Conservation (phyloP, 2,329 filamentous ascomycete genomes). For the Arthrobotrys pseudoclavata region DNA sequence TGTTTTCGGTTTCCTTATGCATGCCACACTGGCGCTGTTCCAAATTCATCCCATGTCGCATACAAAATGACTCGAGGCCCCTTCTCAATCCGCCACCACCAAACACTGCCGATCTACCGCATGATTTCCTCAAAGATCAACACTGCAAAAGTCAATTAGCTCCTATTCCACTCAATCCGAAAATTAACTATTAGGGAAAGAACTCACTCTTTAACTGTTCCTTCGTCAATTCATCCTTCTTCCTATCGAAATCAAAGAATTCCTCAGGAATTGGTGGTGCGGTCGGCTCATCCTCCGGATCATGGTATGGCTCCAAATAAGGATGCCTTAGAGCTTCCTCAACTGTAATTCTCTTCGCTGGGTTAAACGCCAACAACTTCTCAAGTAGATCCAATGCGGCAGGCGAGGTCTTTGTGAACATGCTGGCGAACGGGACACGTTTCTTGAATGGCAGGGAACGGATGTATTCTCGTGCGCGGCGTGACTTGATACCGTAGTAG, state of each 20-base stretch:
- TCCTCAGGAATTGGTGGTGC: constrained; percentile 97
- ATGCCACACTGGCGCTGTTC: not conserved
- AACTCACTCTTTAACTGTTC: constrained; percentile 90
- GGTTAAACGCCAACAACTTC: constrained; percentile 97
- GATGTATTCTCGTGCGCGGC: constrained; percentile 96
- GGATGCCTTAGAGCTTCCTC: constrained; percentile 97
- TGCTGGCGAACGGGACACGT: constrained; percentile 96
- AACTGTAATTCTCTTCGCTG: constrained; percentile 97
- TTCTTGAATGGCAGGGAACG: constrained; percentile 98
- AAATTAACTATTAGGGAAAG: not conserved
- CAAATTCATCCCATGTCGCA: constrained; percentile 10
- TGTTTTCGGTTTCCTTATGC: not conserved
- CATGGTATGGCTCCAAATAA: constrained; percentile 98
- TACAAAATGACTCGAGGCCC: constrained; percentile 5
- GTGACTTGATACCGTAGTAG: constrained; percentile 99
- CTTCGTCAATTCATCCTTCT: constrained; percentile 98
- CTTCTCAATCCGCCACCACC: not conserved
- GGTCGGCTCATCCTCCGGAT: constrained; percentile 97
- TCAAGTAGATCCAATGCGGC: constrained; percentile 92
- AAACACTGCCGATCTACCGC: constrained; percentile 66
- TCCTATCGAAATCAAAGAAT: constrained; percentile 99
- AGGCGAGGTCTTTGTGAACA: constrained; percentile 99
- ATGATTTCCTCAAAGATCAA: constrained; percentile 99
- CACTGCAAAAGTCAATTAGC: constrained; percentile 66
- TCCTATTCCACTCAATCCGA: not conserved